Base-by-base conservation (phyloP, 306 rosid species). In the Quercus rubra region DNA sequence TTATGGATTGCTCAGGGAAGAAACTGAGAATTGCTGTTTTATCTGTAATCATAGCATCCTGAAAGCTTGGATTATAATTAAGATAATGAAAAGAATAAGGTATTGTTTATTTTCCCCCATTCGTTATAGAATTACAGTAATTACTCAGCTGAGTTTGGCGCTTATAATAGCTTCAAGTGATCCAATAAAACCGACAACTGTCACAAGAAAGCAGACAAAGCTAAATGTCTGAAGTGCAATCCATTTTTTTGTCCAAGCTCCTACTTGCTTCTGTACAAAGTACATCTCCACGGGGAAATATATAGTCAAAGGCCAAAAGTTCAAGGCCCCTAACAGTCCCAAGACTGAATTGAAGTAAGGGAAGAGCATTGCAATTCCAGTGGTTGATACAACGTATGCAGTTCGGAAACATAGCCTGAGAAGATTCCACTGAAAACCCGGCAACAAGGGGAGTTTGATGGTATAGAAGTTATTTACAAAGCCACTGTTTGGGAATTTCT, bases 241-340 rank as follows among this genome's bases (percentile, higher is more conserved):
- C 98, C 98, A 94, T 85, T 83, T 80, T 59, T n/a, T 84, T 17
- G 97, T 87, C 97, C 94, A 94, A 59, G 90, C 81, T 51, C 77
- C 85, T 66, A 91, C 77, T 79, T 86, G 89, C 84, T 86, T 92
- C 74, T 87, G 98, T 66, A 87, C 85, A 80, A 91, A 85, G 85
- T 92, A 88, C 98, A 94, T 92, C 76, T 94, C 94, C 52, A 94
- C 93, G 0, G 98, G 97, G 78, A 94, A 94, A 77, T 92, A 92
- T 73, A 94, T 76, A 33, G 87, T 78, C 80, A 94, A 51, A 59
- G 98, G 97, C 98, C 98, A 94, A 81, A 94, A 94, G 85, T 86
- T 86, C 21, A 92, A 66, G 57, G 98, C 94, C 33, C 98, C 98
- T 21, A 94, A 70, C 28, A 94, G 79, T 61, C 94, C 97, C 55